Percentiles rank a stretch among this genome's conserved stretches.
Evolutionary conservation across 2,329 filamentous ascomycete genomes (phyloP).

Genomic region (Trichoderma simmonsii): DNA sequence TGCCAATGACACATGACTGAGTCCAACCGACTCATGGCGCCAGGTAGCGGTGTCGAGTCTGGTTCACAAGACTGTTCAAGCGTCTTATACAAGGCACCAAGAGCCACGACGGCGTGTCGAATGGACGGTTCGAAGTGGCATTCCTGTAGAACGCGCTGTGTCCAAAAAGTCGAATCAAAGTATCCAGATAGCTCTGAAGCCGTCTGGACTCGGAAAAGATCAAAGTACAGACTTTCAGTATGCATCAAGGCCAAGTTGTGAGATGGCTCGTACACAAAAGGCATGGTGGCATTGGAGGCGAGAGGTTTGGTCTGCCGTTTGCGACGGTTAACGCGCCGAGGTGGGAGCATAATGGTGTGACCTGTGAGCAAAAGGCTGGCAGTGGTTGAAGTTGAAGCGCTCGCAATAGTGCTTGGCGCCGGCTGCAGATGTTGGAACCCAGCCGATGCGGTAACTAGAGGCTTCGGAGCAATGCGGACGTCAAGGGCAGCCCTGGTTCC

Average conservation of each 20-base stretch:
- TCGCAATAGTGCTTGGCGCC: background rate
- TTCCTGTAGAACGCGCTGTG: constrained; percentile 58
- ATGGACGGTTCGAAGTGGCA: constrained; percentile 61
- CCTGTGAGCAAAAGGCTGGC: constrained; percentile 14
- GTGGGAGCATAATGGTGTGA: constrained; percentile 29
- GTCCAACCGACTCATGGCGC: constrained; percentile 29
- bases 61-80: constrained; percentile 56
- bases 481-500: constrained; percentile 45
- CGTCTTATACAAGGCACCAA: constrained; percentile 66
- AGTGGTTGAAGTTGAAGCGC: constrained; percentile 24
- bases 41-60: constrained; percentile 32
- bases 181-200: constrained; percentile 63
- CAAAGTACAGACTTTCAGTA: constrained; percentile 58
- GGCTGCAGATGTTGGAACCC: background rate
- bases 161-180: constrained; percentile 66
- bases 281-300: constrained; percentile 22
- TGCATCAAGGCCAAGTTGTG: constrained; percentile 45
- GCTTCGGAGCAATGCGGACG: constrained; percentile 50
- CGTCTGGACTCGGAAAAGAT: constrained; percentile 59
- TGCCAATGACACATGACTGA: constrained; percentile 52
- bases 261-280: constrained; percentile 43
- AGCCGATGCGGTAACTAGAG: constrained; percentile 23
- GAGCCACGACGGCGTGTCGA: constrained; percentile 62
- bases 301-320: constrained; percentile 2
- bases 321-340: constrained; percentile 30